phyloP scores from a whole-genome alignment of 805 yeast species.

The Metschnikowia similis region DNA sequence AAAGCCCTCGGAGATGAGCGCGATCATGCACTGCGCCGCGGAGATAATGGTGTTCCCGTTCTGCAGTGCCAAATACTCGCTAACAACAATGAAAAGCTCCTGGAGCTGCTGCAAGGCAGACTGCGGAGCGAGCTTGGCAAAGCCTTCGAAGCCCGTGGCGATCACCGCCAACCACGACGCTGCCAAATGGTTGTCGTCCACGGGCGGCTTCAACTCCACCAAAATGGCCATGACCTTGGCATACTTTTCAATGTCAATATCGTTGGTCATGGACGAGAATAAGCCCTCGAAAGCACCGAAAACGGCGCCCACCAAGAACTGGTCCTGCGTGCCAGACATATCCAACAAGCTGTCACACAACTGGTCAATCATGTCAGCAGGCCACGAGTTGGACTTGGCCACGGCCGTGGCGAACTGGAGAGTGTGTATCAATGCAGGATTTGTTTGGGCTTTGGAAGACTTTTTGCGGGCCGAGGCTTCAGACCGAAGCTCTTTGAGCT shows the following conservation, averaged over 20 bases:
- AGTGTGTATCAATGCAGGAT: conserved; percentile 63
- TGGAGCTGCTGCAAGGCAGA: conserved; percentile 56
- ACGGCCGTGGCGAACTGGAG: conserved; percentile 73
- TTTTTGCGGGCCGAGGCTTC: conserved; percentile 31
- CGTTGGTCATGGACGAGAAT: conserved; percentile 60
- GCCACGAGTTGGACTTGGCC: conserved; percentile 79
- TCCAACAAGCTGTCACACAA: conserved; percentile 75
- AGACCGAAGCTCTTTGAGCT: conserved; percentile 42
- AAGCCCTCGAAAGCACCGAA: conserved; percentile 81
- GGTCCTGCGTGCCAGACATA: conserved; percentile 78
- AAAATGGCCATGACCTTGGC: conserved; percentile 63
- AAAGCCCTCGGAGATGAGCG: conserved; percentile 64
- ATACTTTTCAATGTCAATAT: conserved; percentile 60
- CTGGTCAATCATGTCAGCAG: conserved; percentile 58
- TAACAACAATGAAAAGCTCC: conserved; percentile 42
- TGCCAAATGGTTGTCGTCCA: conserved; percentile 77
- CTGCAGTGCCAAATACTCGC: conserved; percentile 66
- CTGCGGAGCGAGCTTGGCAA: conserved; percentile 29
- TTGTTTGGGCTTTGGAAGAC: conserved; percentile 44
- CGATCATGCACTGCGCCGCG: conserved; percentile 83
- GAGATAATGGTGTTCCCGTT: conserved; percentile 60
- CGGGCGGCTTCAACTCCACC: conserved; percentile 74
- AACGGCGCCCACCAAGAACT: conserved; percentile 74
- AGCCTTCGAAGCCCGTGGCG: conserved; percentile 65
- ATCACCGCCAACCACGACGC: conserved; percentile 95